These are phyloP conservation scores for Pleodorina starrii DNA, from an alignment of 139 green algal species.

Conservation along the genomic window DNA sequence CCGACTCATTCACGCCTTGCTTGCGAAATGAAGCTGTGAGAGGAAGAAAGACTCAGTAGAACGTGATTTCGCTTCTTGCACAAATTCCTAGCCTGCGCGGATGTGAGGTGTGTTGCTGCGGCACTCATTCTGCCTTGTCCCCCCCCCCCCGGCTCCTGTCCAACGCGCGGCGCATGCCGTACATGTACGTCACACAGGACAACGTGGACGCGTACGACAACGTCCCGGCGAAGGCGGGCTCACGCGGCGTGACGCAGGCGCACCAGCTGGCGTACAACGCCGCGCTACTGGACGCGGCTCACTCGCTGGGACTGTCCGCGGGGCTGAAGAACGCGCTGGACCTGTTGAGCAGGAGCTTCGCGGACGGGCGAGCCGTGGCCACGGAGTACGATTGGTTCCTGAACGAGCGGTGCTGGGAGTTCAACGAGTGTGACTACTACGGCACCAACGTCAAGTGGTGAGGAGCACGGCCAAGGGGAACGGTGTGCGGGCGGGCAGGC, in stretches of 20 bases:
- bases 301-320: slow-evolving; percentile 17
- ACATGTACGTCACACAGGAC: slow-evolving; percentile 27
- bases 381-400: slow-evolving; percentile 45
- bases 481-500: too few relatives aligned
- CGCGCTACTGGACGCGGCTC: slow-evolving; percentile 30
- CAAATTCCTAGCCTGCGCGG: not conserved
- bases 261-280: slow-evolving; percentile 25
- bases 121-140: not conserved
- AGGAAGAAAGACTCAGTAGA: too few relatives aligned
- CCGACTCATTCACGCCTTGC: too few relatives aligned
- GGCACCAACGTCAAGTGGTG: not conserved
- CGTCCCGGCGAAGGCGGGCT: not conserved
- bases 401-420: slow-evolving; percentile 34
- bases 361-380: not conserved
- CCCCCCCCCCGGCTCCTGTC: not conserved
- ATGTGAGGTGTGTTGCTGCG: not conserved
- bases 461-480: too few relatives aligned
- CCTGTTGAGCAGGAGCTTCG: not conserved
- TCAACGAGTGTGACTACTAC: slow-evolving; percentile 28
- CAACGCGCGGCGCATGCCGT: too few relatives aligned
- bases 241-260: not conserved
- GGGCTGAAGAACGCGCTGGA: slow-evolving; percentile 47
- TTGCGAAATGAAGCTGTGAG: too few relatives aligned
- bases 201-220: slow-evolving; percentile 51
- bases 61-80: not conserved